Base-by-base conservation (phyloP, 2,329 filamentous ascomycete species). In the Penicillium sp. region DNA sequence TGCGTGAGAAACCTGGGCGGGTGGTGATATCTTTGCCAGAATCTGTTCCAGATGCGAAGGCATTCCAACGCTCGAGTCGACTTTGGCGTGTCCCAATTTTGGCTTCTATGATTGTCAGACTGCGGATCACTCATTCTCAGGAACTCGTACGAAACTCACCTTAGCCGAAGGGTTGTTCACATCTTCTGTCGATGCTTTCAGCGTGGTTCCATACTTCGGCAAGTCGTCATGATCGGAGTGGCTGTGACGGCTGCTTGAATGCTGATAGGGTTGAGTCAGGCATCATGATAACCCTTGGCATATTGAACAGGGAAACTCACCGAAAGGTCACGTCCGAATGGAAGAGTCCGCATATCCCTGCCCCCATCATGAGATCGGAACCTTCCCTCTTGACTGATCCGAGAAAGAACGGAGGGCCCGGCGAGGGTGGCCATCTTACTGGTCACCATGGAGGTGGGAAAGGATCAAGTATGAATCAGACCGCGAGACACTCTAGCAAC, bases 11-110 rank as follows among this genome's bases (percentile, higher is more conserved):
- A 42, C 59, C 35, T 59, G 35, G 1, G 64, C 54, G 12, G 59
- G 58, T 61, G 78, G 74, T 20, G 76, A 74, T 41, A 80, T 69
- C 41, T 75, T 79, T 37, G 76, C 73, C 31, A 80, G 70, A 47
- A 81, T 84, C 60, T 88, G 88, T 68, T 95, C 90, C 81, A 93
- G 86, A 8, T 77, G 72, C n/a, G 77, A 74, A 25, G 70, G 59
- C 28, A 73, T 67, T 38, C 72, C 73, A 48, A 61, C 57, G 56
- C 70, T 63, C 55, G 67, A 60, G 49, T 66, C 61, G 57, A 67
- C 64, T 54, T 64, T 74, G 55, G 62, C 66, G 61, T 73, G 73
- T 53, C 82, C 79, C 62, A 80, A 62, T 69, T 82, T 83, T 70
- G 78, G 74, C 77, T 81, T 81, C 76, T 80, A 67, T 60, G 67